Percentiles rank a stretch among this genome's conserved stretches.
Evolutionary conservation across 1,139 yeast species (phyloP).

Genomic region (Citeromyces siamensis): DNA sequence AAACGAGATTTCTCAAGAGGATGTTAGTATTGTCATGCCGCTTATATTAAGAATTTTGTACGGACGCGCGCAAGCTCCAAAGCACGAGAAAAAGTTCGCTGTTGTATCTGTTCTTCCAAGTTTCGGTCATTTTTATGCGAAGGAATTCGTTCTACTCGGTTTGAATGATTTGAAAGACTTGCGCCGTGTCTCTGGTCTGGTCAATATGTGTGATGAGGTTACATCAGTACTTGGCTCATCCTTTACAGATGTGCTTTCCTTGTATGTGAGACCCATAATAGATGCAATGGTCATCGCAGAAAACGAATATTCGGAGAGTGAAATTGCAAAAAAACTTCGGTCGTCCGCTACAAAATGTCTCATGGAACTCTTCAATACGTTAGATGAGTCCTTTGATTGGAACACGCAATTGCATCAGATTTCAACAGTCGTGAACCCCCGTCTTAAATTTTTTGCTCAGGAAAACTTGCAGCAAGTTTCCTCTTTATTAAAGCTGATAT

Average conservation of each 20-base stretch:
- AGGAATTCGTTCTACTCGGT: conserved; percentile 51
- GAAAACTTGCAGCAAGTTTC: conserved; percentile 83
- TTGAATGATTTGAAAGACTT: not conserved
- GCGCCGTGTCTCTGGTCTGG: conserved; percentile 9
- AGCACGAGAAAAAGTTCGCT: conserved; percentile 64
- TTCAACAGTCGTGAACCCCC: conserved; percentile 55
- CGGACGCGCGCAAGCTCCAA: conserved; percentile 70
- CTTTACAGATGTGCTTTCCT: conserved; percentile 33
- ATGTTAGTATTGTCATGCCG: conserved; percentile 52
- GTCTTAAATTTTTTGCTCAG: conserved; percentile 51
- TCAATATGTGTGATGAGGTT: conserved; percentile 54
- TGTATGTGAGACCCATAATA: conserved; percentile 48
- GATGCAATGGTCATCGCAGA: conserved; percentile 40
- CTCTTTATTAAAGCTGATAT: conserved; percentile 56
- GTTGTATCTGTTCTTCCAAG: conserved; percentile 61
- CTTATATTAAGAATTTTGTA: conserved; percentile 66
- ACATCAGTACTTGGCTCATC: conserved; percentile 51
- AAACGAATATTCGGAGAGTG: conserved; percentile 17
- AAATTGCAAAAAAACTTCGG: conserved; percentile 40
- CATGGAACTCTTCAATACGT: conserved; percentile 31
- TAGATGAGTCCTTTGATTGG: conserved; percentile 45
- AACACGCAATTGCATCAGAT: conserved; percentile 38
- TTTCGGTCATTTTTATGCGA: conserved; percentile 40
- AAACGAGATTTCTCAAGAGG: conserved; percentile 17
- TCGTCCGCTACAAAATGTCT: conserved; percentile 50